These are phyloP conservation scores for Bacidia gigantensis DNA, from an alignment of 495 filamentous ascomycete species.

Conservation along the genomic window DNA sequence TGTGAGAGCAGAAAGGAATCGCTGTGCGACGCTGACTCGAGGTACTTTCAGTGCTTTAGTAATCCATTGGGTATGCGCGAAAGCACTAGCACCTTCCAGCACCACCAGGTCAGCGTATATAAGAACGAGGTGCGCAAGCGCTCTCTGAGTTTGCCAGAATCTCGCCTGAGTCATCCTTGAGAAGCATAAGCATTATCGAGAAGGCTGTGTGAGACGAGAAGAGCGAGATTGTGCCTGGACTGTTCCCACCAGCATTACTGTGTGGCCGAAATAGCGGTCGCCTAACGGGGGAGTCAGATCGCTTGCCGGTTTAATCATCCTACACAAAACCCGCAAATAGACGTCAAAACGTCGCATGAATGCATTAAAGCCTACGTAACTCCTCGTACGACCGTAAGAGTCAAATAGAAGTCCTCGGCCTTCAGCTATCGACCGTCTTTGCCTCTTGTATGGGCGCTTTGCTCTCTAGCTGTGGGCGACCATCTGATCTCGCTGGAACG, in stretches of 20 bases:
- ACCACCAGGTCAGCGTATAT: slow-evolving; percentile 4
- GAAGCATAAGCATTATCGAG: neutral
- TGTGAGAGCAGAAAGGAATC: neutral
- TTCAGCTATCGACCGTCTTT: neutral
- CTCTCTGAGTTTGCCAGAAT: neutral
- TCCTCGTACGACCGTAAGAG: neutral
- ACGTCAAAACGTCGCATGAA: neutral
- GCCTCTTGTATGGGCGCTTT: neutral
- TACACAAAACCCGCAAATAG: neutral
- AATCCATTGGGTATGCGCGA: slow-evolving; percentile 5
- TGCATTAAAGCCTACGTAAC: neutral
- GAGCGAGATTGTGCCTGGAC: neutral
- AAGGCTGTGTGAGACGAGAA: neutral
- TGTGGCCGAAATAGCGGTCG: slow-evolving; percentile 4
- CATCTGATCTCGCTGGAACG: neutral
- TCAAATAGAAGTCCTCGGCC: neutral
- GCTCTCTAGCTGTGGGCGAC: neutral
- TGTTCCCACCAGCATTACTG: neutral
- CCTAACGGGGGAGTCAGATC: slow-evolving; percentile 3
- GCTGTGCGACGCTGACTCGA: slow-evolving; percentile 5
- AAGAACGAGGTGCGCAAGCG: slow-evolving; percentile 1
- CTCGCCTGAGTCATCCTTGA: slow-evolving; percentile 1
- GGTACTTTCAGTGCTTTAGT: neutral
- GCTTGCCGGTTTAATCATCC: neutral
- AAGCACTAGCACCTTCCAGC: slow-evolving; percentile 4